These are phyloP conservation scores for Telfairia occidentalis DNA, from an alignment of 331 rosid species.

Conservation along the genomic window DNA sequence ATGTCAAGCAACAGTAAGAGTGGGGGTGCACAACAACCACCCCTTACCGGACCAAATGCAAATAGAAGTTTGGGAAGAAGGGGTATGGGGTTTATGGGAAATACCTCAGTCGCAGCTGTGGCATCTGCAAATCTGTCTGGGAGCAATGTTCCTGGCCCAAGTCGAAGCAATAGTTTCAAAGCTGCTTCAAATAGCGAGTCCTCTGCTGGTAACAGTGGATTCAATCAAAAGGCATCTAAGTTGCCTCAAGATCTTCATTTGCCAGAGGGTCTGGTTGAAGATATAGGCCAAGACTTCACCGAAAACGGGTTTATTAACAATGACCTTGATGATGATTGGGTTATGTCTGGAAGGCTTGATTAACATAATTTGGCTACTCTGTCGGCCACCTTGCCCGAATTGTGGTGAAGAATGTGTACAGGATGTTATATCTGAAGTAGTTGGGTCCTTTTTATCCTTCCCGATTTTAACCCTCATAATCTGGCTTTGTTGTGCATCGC, in stretches of 20 bases:
- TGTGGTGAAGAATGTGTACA: constrained; percentile 4
- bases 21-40: constrained; percentile 28
- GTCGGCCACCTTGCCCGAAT: neutral
- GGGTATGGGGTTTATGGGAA: constrained; percentile 46
- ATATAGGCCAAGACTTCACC: constrained; percentile 6
- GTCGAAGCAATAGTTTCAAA: constrained; percentile 86
- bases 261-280: constrained; percentile 2
- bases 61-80: constrained; percentile 41
- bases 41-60: constrained; percentile 44
- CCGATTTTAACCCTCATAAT: neutral
- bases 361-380: constrained; percentile 1
- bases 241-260: constrained; percentile 41
- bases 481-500: neutral
- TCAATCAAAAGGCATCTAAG: constrained; percentile 62
- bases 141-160: constrained; percentile 50
- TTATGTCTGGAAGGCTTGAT: constrained; percentile 7
- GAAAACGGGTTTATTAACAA: constrained; percentile 8
- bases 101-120: constrained; percentile 26
- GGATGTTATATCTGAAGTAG: constrained; percentile 9
- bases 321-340: constrained; percentile 10
- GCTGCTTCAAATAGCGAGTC: constrained; percentile 70
- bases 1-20: constrained; percentile 34
- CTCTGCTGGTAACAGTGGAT: constrained; percentile 62
- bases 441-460: neutral
- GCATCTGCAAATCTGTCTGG: constrained; percentile 36